These are phyloP conservation scores for Lasiodiplodia hormozganensis DNA, from an alignment of 2,329 filamentous ascomycete genomes.

Conservation along the genomic window DNA sequence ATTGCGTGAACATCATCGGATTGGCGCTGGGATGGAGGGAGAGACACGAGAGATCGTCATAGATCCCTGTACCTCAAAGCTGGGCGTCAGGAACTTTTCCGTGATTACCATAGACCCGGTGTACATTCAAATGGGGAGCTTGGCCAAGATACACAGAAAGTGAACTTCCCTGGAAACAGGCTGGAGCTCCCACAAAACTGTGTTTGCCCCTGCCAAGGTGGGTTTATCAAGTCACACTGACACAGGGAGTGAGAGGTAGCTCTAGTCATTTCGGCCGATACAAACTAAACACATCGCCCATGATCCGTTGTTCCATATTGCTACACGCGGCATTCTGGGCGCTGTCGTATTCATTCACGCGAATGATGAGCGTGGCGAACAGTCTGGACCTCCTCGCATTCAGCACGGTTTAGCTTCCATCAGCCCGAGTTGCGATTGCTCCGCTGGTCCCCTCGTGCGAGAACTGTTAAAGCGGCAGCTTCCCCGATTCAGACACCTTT, in stretches of 20 bases:
- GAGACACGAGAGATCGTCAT: background rate
- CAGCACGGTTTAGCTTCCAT: background rate
- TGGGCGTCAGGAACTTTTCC: background rate
- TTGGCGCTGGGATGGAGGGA: background rate
- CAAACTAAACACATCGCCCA: background rate
- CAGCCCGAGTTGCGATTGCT: background rate
- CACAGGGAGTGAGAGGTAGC: background rate
- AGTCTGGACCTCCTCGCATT: background rate
- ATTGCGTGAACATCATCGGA: background rate
- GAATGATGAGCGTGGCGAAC: background rate
- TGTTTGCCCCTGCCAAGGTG: background rate
- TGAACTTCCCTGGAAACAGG: background rate
- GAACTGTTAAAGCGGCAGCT: background rate
- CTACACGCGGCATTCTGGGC: background rate
- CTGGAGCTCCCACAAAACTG: background rate
- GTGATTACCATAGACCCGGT: background rate
- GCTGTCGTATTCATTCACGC: background rate
- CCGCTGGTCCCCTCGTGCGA: background rate
- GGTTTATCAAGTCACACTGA: background rate
- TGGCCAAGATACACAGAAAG: background rate
- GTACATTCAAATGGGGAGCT: background rate
- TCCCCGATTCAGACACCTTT: background rate
- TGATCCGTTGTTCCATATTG: background rate
- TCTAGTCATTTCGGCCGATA: background rate
- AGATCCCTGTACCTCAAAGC: background rate